phyloP scores from a whole-genome alignment of 164 flowering plant species.

The Taxillus chinensis region DNA sequence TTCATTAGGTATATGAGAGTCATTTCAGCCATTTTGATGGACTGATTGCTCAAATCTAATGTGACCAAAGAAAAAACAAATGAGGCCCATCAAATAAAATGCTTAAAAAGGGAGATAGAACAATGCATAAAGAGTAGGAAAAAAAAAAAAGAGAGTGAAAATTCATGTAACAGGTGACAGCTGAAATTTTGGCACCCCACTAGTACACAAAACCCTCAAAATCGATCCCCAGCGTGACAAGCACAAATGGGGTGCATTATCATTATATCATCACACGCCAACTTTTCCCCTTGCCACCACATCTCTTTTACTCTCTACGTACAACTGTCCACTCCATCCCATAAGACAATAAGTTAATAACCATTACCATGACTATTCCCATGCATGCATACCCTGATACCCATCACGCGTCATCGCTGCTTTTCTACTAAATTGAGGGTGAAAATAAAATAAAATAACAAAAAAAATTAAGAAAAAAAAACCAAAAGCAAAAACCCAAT shows the following conservation, averaged over 20 bases:
- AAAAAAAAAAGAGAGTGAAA: not conserved
- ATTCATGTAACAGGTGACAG: slow-evolving; percentile 7
- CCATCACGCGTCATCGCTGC: slow-evolving; percentile 9
- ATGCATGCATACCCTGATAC: slow-evolving; percentile 7
- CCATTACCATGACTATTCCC: slow-evolving; percentile 14
- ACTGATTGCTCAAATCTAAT: too few relatives aligned
- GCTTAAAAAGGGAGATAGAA: too few relatives aligned
- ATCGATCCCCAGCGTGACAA: slow-evolving; percentile 48
- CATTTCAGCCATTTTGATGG: too few relatives aligned
- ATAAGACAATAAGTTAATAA: not conserved
- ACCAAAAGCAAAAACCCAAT: not conserved
- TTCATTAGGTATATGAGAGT: too few relatives aligned
- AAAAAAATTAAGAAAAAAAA: not conserved
- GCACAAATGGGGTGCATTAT: slow-evolving; percentile 62
- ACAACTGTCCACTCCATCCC: slow-evolving; percentile 15
- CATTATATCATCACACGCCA: slow-evolving; percentile 23
- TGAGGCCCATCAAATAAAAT: too few relatives aligned
- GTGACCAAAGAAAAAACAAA: too few relatives aligned
- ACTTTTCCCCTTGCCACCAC: slow-evolving; percentile 6
- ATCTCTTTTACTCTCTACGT: slow-evolving; percentile 10
- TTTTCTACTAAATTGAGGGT: not conserved
- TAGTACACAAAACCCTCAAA: slow-evolving; percentile 26
- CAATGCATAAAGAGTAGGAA: not conserved
- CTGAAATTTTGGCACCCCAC: slow-evolving; percentile 13
- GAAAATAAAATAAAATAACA: not conserved